phyloP scores from a whole-genome alignment of 139 green algal species.

The Protoeuglena noctilucae region DNA sequence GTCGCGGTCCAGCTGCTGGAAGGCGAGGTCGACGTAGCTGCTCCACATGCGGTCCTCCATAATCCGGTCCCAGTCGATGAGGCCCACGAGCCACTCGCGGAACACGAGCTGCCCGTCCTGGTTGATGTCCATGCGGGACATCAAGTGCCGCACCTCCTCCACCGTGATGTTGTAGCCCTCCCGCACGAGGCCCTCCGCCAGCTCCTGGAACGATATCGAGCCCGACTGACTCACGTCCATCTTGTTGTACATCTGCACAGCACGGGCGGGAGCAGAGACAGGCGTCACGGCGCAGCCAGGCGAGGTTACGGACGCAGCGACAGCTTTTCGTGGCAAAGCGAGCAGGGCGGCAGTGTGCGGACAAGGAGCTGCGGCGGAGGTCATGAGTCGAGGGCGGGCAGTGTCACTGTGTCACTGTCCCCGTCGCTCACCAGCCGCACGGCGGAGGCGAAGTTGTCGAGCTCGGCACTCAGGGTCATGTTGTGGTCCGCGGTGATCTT shows the following conservation, averaged over 20 bases:
- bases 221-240: too few relatives aligned
- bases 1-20: neutral
- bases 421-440: neutral
- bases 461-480: neutral
- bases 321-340: too few relatives aligned
- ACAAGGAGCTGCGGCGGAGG: too few relatives aligned
- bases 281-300: too few relatives aligned
- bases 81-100: neutral
- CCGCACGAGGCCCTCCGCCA: neutral
- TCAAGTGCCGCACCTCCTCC: conserved; percentile 6
- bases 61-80: neutral
- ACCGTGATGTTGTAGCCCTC: conserved; percentile 9
- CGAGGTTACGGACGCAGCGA: too few relatives aligned
- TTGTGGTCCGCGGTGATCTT: neutral
- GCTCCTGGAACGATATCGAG: too few relatives aligned
- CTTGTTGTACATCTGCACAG: too few relatives aligned
- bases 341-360: neutral
- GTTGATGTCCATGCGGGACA: neutral
- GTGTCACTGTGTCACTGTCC: conserved; percentile 2
- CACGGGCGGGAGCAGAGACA: too few relatives aligned
- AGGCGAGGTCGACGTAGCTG: neutral
- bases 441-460: neutral
- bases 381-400: too few relatives aligned
- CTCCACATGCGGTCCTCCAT: neutral
- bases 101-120: neutral